Evolutionary conservation across 2,329 filamentous ascomycete genomes (phyloP), one percentile per base, ranked within the genome.

Genomic region (Venturia nashicola): DNA sequence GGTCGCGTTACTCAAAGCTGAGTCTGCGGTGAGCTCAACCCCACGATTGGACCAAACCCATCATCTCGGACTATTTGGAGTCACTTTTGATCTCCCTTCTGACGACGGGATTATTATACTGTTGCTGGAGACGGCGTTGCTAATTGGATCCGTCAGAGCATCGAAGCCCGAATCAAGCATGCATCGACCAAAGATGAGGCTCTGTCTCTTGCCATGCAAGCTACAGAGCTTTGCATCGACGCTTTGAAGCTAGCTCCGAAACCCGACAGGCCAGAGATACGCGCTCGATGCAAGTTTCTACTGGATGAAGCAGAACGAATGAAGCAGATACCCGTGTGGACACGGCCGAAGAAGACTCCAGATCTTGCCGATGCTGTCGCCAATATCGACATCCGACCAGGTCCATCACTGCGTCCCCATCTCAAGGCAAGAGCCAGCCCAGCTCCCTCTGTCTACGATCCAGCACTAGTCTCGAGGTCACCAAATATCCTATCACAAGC

Each of bases 201-300:
- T 54, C 80, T 97, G 64, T 78, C 86, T 61, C 83, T 89, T 72
- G 87, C 90, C 61, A 90, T 96, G 71, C 79, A 82, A 67, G 89
- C 89, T 5, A 88, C 86, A 27, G 91, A 97, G 72, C 78, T 88
- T 61, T 92, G 94, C 69, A 90, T 97, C 85, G 83, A 84, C 70
- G 90, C 90, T 2, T 78, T 90, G 62, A 80, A 79, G 14, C 5
- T 42, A 12, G 82, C 86, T 6, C 74, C 78, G n/a, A 76, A 83
- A n/a, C 73, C 76, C 4, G 87, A 95, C 64, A 90, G 85, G 68
- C 76, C 78, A 51, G 81, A 83, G n/a, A 76, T 95, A 61, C 84
- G 86, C 67, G 75, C 79, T 59, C 89, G 88, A 76, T 90, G 87
- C 74, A 81, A 85, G 69, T 81, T 86, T 61, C 78, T 95, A 61